Evolutionary conservation across 768 basidiomycete genomes (phyloP).

Genomic region (Tylopilus sp.): DNA sequence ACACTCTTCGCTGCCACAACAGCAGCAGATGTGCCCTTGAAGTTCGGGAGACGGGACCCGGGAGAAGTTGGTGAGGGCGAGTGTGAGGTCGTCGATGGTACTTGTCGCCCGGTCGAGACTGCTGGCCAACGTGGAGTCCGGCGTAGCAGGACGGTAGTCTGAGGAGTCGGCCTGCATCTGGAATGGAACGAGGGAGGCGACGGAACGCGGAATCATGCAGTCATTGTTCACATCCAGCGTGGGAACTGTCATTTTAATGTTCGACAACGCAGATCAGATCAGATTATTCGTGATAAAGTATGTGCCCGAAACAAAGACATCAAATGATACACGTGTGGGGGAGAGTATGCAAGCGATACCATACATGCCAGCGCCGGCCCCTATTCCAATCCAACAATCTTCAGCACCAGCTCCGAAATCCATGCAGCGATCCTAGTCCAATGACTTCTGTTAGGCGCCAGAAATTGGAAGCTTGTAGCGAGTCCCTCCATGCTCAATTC

Average conservation of each 20-base stretch:
- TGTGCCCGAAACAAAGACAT: neutral
- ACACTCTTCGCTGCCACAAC: slow-evolving; percentile 65
- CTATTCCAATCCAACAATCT: slow-evolving; percentile 43
- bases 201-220: slow-evolving; percentile 1
- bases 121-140: slow-evolving; percentile 48
- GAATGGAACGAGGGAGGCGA: slow-evolving; percentile 1
- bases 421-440: slow-evolving; percentile 69
- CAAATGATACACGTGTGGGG: neutral
- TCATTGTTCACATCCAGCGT: slow-evolving; percentile 5
- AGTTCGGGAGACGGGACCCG: slow-evolving; percentile 73
- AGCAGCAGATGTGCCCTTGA: slow-evolving; percentile 49
- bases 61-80: slow-evolving; percentile 69
- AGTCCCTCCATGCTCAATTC: slow-evolving; percentile 73
- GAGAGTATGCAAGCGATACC: slow-evolving; percentile 11
- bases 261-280: neutral
- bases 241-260: slow-evolving; percentile 12
- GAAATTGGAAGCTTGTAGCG: slow-evolving; percentile 68
- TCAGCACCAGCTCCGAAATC: slow-evolving; percentile 61
- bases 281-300: slow-evolving; percentile 2
- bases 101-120: slow-evolving; percentile 51
- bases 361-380: slow-evolving; percentile 14
- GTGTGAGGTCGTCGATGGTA: slow-evolving; percentile 78
- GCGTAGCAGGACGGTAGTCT: slow-evolving; percentile 41
- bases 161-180: slow-evolving; percentile 24
- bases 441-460: slow-evolving; percentile 50